A percentile compares a stretch with the other conserved stretches of the same genome.
phyloP scores from a whole-genome alignment of 2,329 filamentous ascomycete genomes.

The Colletotrichum camelliae region DNA sequence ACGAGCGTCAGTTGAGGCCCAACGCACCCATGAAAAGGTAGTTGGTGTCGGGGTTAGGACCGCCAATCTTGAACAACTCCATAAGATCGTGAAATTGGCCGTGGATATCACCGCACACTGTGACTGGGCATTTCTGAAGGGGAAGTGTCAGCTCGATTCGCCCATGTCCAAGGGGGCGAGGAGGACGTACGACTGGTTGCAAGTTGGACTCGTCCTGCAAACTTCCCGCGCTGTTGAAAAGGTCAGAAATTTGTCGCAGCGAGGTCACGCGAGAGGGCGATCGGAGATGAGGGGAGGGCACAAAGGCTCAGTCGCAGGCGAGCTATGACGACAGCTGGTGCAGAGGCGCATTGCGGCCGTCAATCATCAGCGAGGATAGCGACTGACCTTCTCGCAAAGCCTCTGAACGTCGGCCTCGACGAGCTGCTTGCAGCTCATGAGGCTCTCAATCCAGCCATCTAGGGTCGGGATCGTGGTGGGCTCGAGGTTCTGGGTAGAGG shows the following conservation, averaged over 20 bases:
- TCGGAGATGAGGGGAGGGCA: constrained; percentile 18
- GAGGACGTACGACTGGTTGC: constrained; percentile 84
- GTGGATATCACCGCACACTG: constrained; percentile 98
- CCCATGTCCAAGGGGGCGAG: constrained; percentile 13
- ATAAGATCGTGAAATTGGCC: constrained; percentile 99
- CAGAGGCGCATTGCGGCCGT: not conserved
- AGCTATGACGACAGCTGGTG: not conserved
- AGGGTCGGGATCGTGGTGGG: constrained; percentile 90
- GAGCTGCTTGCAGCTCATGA: constrained; percentile 99
- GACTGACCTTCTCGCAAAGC: constrained; percentile 91
- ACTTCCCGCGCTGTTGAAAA: constrained; percentile 80
- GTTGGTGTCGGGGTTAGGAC: constrained; percentile 97
- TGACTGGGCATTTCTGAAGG: constrained; percentile 92
- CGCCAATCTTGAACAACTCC: constrained; percentile 99
- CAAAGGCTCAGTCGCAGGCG: not conserved
- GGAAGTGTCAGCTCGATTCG: constrained; percentile 31
- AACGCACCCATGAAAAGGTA: constrained; percentile 96
- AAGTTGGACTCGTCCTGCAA: constrained; percentile 98
- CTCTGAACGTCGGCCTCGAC: constrained; percentile 93
- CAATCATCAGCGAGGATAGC: not conserved
- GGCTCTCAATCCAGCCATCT: constrained; percentile 97
- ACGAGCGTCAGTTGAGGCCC: not conserved
- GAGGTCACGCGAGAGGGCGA: constrained; percentile 37
- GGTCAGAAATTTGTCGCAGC: constrained; percentile 35
- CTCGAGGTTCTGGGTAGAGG: constrained; percentile 71